These are phyloP conservation scores for Pseudocercospora macadamiae DNA, from an alignment of 2,329 filamentous ascomycete species.

Conservation along the genomic window DNA sequence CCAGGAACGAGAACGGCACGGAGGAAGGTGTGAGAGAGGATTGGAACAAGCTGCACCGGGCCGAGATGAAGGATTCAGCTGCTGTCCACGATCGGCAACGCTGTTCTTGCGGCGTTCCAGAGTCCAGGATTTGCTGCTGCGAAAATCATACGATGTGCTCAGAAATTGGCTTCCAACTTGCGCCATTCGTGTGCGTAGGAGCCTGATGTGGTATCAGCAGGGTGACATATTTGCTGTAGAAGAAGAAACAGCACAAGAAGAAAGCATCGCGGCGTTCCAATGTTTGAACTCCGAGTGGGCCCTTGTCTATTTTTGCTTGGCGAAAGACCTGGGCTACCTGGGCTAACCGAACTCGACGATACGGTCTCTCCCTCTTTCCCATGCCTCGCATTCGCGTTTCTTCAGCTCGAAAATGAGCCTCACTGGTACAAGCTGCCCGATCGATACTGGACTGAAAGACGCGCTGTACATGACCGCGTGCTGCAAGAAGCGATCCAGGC, in stretches of 20 bases:
- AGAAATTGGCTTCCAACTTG: too few relatives aligned
- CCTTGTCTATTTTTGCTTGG: too few relatives aligned
- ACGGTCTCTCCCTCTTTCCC: neutral
- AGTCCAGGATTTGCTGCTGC: neutral
- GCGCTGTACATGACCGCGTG: neutral
- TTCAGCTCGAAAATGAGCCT: slow-evolving; percentile 7
- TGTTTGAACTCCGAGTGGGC: neutral
- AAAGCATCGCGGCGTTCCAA: neutral
- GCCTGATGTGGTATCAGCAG: too few relatives aligned
- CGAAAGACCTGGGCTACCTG: too few relatives aligned
- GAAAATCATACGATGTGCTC: too few relatives aligned
- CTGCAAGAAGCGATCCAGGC: neutral
- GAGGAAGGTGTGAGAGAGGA: neutral
- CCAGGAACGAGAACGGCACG: neutral
- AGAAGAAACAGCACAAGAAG: neutral
- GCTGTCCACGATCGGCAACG: neutral
- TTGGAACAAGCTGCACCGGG: slow-evolving; percentile 4
- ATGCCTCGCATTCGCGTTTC: slow-evolving; percentile 4
- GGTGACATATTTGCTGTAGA: too few relatives aligned
- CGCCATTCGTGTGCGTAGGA: too few relatives aligned
- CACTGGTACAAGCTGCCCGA: slow-evolving; percentile 4
- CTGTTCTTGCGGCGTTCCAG: neutral
- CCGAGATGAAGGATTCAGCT: slow-evolving; percentile 3
- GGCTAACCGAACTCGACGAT: neutral
- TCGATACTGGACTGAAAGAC: slow-evolving; percentile 1